Base-by-base conservation (phyloP, 1,139 yeast genomes). In the Arxiozyma bovina region DNA sequence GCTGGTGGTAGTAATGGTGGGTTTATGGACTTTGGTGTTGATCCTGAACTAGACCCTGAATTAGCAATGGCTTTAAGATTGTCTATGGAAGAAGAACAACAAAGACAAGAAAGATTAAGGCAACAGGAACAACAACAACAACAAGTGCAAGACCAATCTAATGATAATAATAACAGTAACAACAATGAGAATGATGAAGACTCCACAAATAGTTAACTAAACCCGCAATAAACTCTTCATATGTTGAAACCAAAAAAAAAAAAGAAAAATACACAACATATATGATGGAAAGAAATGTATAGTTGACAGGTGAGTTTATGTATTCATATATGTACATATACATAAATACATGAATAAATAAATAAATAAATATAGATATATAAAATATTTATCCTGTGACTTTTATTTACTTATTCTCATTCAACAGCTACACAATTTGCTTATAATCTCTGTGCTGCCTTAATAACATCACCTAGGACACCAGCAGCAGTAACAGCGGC, bases 21-120 rank as follows among this genome's bases (percentile, higher is more conserved):
- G 52, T 74, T 74, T 56, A 77, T 77, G 69, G 85, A 80, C 60
- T 79, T 81, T 61, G 84, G 87, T 51, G 80, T 85, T 44, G 98
- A 93, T 71, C 95, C 96, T 34, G 83, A 85, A 61, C 87, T 88
- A 82, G 99, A 93, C 65, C 99, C 99, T 27, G 99, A 94, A 71
- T 81, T 93, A 67, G 99, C 98, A 1, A 78, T 93, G 76, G 99
- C 98, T 0, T 80, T 93, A 52, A 73, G 76, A 62, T 54, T 73
- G 52, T 73, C 77, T 0, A 63, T 73, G 66, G 76, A 73, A 53
- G 77, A 73, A 57, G 77, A 73, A 57, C 75, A 73, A 54, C 73
- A 72, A 42, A 72, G 76, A 65, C 76, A 73, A 54, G 70, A 68
- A 51, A 63, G 72, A 54, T 53, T 67, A 52, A 66, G 71, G 55